Evolutionary conservation across 1,139 yeast genomes (phyloP).

Genomic region (Candida sanyaensis): DNA sequence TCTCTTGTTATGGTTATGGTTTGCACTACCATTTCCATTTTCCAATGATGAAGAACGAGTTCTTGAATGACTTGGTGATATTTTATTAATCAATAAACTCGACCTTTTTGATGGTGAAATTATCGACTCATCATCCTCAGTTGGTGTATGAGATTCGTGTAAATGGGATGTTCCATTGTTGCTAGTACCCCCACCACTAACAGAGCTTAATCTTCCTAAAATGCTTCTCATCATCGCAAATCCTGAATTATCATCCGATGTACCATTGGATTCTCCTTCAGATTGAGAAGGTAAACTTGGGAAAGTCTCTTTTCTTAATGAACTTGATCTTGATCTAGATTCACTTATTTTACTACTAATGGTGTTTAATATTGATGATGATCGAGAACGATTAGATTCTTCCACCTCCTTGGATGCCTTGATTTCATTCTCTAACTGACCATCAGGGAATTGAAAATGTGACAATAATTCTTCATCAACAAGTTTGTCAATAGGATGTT

Average conservation of each 20-base stretch:
- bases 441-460: slow-evolving; percentile 34
- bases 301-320: slow-evolving; percentile 30
- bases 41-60: slow-evolving; percentile 44
- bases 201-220: slow-evolving; percentile 34
- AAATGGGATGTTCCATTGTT: background rate
- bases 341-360: slow-evolving; percentile 34
- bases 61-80: slow-evolving; percentile 38
- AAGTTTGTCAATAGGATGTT: slow-evolving; percentile 22
- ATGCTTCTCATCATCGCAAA: slow-evolving; percentile 37
- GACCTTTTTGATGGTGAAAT: slow-evolving; percentile 23
- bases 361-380: slow-evolving; percentile 41
- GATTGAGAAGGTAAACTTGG: slow-evolving; percentile 23
- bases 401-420: slow-evolving; percentile 18
- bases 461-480: slow-evolving; percentile 35
- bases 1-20: slow-evolving; percentile 21
- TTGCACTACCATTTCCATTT: background rate
- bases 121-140: slow-evolving; percentile 3
- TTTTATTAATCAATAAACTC: slow-evolving; percentile 27
- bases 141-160: background rate
- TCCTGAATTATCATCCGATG: slow-evolving; percentile 20
- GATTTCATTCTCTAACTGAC: slow-evolving; percentile 22
- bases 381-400: slow-evolving; percentile 30
- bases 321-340: slow-evolving; percentile 36
- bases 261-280: slow-evolving; percentile 16
- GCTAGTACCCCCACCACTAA: slow-evolving; percentile 15